phyloP scores from a whole-genome alignment of 768 basidiomycete species.

The Termitomyces sp. region DNA sequence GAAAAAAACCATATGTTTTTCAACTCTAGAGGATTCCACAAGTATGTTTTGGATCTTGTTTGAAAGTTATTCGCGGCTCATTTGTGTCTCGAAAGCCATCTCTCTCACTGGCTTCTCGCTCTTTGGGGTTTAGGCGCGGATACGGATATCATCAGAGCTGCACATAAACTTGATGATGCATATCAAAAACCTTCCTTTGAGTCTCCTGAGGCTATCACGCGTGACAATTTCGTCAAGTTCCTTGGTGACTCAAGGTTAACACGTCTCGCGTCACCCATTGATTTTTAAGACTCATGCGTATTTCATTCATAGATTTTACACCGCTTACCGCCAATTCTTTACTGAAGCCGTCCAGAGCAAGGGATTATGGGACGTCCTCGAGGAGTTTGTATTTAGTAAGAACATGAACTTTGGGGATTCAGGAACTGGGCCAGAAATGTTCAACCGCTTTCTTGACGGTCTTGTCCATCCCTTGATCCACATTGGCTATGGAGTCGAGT shows the following conservation, averaged over 20 bases:
- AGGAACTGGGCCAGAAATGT: slow-evolving; percentile 44
- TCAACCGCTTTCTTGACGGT: slow-evolving; percentile 43
- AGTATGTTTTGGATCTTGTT: slow-evolving; percentile 22
- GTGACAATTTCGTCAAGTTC: slow-evolving; percentile 47
- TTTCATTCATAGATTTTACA: slow-evolving; percentile 47
- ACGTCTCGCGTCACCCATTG: background rate
- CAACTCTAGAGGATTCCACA: slow-evolving; percentile 35
- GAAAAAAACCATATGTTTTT: slow-evolving; percentile 54
- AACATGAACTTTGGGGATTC: slow-evolving; percentile 40
- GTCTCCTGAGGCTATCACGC: slow-evolving; percentile 43
- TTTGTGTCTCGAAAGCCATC: slow-evolving; percentile 33
- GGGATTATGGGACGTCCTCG: slow-evolving; percentile 42
- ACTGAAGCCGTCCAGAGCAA: slow-evolving; percentile 35
- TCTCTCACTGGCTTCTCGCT: slow-evolving; percentile 53
- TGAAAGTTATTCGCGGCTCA: slow-evolving; percentile 23
- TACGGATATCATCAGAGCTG: slow-evolving; percentile 30
- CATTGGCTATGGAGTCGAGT: slow-evolving; percentile 55
- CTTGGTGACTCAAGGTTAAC: slow-evolving; percentile 54
- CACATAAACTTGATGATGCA: slow-evolving; percentile 32
- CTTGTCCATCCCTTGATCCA: slow-evolving; percentile 64
- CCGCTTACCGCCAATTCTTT: slow-evolving; percentile 59
- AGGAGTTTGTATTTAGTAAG: slow-evolving; percentile 57
- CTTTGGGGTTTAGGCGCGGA: slow-evolving; percentile 59
- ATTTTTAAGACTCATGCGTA: background rate
- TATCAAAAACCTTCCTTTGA: slow-evolving; percentile 33